Evolutionary conservation across 768 basidiomycete species (phyloP), one percentile per base, ranked within the genome.

Genomic region (Baorangia bicolor): DNA sequence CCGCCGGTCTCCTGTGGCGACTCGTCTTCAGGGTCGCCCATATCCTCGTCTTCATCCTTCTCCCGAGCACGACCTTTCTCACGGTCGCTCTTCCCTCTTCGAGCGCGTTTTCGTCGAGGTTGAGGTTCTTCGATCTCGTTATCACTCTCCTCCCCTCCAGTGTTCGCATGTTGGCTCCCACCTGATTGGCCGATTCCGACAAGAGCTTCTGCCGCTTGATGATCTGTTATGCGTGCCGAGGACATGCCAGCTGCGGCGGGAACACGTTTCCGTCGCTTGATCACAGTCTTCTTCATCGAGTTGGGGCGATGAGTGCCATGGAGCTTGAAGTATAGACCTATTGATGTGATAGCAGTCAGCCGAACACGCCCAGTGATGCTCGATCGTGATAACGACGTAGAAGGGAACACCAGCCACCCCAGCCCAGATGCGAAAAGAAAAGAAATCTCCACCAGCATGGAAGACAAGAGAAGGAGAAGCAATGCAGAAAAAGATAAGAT

Each of bases 281-380:
- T 99, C 63, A 97, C 93, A 5, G 92, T 90, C 79, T 98, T 98
- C 75, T 97, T 98, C 94, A 99, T 96, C 59, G 94, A 92, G 61
- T 94, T 95, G 37, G 97, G 97, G 35, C 97, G 86, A 65, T 98
- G 94, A 2, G 92, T 92, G 45, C 94, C 94, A 76, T 99, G 97
- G 13, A 99, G 82, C 75, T 99, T 98, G 81, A 93, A 97, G 77
- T 98, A 99, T 10, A 99, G 82, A 53, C 96, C 96, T 98, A 67
- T 50, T 49, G 56, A 60, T 62, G 56, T 39, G 48, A 59, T 54
- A 50, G 42, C 11, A 37, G 49, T 70, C 56, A 66, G 63, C 30
- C 33, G 43, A 55, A 44, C 43, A 39, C 25, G 39, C 16, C 23
- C 38, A 11, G 12, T n/a, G 40, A 53, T 28, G 20, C 20, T 51